Evolutionary conservation across 73 alveolate genomes (phyloP).

Genomic region (Paramecium pentaurelia): DNA sequence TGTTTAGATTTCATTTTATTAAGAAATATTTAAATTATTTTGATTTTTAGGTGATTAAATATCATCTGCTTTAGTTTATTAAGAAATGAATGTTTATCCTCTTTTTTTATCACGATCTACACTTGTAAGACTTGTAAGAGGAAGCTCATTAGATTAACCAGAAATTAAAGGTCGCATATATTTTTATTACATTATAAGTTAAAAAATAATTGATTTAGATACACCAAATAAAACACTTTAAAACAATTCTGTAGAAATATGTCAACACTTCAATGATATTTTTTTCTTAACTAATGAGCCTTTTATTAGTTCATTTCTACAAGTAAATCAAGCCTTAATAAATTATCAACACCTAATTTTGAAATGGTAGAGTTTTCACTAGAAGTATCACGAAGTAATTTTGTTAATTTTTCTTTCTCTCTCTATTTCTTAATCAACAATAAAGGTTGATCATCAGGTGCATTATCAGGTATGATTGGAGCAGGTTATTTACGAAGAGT

Average conservation of each 20-base stretch:
- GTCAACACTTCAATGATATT: not conserved
- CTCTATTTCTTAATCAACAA: constrained; percentile 19
- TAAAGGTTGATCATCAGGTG: constrained; percentile 20
- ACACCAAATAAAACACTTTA: not conserved
- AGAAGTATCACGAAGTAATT: constrained; percentile 38
- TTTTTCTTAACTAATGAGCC: constrained; percentile 20
- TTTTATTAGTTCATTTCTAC: constrained; percentile 49
- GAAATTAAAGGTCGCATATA: not conserved
- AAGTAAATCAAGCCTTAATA: constrained; percentile 56
- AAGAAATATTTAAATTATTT: not conserved
- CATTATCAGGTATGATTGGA: constrained; percentile 51
- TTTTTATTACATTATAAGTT: not conserved
- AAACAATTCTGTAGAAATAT: not conserved
- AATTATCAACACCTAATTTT: constrained; percentile 41
- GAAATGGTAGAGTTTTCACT: constrained; percentile 47
- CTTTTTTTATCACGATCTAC: not conserved
- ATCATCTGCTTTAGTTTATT: not conserved
- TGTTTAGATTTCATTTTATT: not conserved
- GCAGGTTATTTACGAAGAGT: constrained; percentile 27
- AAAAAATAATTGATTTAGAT: not conserved
- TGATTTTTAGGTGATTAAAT: not conserved
- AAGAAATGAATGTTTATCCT: not conserved
- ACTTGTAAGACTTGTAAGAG: not conserved
- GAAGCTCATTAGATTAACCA: not conserved
- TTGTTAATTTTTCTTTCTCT: constrained; percentile 28